These are phyloP conservation scores for Penicillium sp. DNA, from an alignment of 2,329 filamentous ascomycete genomes.

Conservation along the genomic window DNA sequence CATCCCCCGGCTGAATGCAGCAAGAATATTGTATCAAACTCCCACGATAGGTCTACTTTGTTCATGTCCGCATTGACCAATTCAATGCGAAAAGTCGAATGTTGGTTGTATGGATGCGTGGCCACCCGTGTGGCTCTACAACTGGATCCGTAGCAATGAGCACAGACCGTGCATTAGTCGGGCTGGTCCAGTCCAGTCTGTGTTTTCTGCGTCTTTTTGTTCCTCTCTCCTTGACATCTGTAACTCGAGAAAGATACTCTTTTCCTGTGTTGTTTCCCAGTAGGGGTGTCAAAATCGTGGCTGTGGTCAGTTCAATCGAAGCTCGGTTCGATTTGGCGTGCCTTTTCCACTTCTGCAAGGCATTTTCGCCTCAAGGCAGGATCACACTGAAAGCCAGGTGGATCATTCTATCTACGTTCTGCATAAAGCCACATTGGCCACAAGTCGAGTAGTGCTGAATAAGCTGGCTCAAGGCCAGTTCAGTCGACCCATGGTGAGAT, in stretches of 20 bases:
- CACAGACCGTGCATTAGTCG: background rate
- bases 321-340: background rate
- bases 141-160: slow-evolving; percentile 12
- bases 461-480: background rate
- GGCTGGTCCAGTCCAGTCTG: background rate
- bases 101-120: background rate
- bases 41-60: background rate
- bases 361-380: slow-evolving; percentile 8
- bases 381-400: slow-evolving; percentile 6
- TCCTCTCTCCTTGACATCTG: background rate
- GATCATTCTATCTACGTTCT: slow-evolving; percentile 40
- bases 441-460: background rate
- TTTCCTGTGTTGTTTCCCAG: background rate
- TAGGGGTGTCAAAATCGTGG: background rate
- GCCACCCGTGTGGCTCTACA: slow-evolving; percentile 22
- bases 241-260: background rate
- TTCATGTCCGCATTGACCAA: background rate
- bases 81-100: background rate
- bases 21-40: background rate
- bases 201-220: background rate
- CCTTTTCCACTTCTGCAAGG: slow-evolving; percentile 2
- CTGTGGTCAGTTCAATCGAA: background rate
- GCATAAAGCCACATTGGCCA: slow-evolving; percentile 25
- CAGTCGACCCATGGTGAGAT: background rate
- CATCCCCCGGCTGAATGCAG: background rate